A percentile compares a stretch with the other conserved stretches of the same genome.
Conservation (phyloP, 2,329 filamentous ascomycete genomes). For the Cytospora leucostoma region DNA sequence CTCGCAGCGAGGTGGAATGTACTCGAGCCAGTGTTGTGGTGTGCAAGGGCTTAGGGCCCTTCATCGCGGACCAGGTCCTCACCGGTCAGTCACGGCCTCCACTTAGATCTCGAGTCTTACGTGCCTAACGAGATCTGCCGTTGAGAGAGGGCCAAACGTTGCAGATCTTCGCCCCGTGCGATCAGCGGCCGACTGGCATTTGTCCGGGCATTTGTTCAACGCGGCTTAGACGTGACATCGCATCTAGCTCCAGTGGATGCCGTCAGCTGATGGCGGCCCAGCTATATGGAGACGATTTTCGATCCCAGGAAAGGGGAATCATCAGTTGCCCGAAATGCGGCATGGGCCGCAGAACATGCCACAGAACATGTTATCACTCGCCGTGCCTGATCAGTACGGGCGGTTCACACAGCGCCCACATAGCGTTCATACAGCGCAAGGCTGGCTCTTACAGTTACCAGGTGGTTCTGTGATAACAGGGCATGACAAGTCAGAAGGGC, state of each 20-base stretch:
- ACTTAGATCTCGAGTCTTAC: neutral
- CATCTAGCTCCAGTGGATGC: neutral
- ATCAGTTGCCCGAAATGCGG: neutral
- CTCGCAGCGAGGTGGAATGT: neutral
- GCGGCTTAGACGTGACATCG: neutral
- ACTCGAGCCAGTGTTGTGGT: neutral
- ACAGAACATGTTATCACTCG: neutral
- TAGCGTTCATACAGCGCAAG: neutral
- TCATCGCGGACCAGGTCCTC: neutral
- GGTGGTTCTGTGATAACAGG: neutral
- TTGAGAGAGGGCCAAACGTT: neutral
- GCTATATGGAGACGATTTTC: neutral
- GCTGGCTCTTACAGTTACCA: neutral
- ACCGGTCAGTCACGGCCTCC: neutral
- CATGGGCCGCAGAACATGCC: neutral
- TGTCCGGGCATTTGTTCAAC: neutral
- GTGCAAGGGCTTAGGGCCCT: neutral
- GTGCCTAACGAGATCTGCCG: conserved; percentile 1
- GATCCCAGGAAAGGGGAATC: neutral
- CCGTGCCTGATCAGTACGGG: neutral
- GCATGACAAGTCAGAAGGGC: neutral
- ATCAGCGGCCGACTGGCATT: neutral
- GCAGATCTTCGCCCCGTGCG: neutral
- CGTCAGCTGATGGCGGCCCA: neutral
- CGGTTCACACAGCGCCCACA: neutral